Evolutionary conservation across 768 basidiomycete genomes (phyloP).

Genomic region (Lactifluus volemus): DNA sequence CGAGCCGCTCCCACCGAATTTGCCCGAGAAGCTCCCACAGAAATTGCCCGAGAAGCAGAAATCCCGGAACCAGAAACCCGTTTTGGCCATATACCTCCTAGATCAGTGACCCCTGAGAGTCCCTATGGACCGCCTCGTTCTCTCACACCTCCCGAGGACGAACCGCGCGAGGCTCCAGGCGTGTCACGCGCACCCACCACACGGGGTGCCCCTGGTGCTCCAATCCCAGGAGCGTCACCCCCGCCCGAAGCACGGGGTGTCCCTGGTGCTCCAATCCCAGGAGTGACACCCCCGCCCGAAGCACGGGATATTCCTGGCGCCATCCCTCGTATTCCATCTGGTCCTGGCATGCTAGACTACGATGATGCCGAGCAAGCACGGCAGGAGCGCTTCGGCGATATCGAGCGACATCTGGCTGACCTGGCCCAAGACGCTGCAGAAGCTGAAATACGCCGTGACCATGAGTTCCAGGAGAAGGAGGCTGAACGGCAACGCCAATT

Average conservation of each 20-base stretch:
- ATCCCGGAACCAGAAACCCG: conserved; percentile 7
- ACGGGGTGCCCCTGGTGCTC: not conserved
- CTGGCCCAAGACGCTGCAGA: conserved; percentile 43
- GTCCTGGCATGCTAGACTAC: conserved; percentile 25
- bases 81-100: not conserved
- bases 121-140: conserved; percentile 3
- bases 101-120: not conserved
- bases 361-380: conserved; percentile 41
- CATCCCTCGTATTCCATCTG: conserved; percentile 14
- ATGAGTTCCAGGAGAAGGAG: conserved; percentile 55
- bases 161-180: not conserved
- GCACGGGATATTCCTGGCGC: not conserved
- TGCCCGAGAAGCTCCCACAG: not conserved
- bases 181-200: not conserved
- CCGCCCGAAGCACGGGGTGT: not conserved
- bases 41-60: not conserved
- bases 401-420: conserved; percentile 42
- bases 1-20: not conserved
- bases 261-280: not conserved
- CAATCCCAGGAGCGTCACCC: not conserved
- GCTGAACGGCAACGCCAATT: conserved; percentile 56
- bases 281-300: not conserved
- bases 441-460: conserved; percentile 56
- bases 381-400: conserved; percentile 47
- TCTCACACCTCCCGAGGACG: not conserved